Evolutionary conservation across 345 rosid genomes (phyloP).

Genomic region (Ailanthus altissimus): DNA sequence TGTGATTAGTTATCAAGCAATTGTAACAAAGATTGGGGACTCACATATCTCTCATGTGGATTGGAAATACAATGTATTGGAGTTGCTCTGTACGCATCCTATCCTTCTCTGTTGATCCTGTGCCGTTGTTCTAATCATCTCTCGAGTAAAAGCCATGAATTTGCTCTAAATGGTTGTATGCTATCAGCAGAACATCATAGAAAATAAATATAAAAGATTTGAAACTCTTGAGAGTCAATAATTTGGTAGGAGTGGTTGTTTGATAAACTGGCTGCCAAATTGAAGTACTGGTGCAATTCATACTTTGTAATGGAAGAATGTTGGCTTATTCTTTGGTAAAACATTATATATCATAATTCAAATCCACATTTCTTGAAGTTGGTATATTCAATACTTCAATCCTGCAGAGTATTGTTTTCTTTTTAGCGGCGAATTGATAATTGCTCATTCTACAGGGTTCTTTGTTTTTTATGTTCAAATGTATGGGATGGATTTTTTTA

Average conservation of each 20-base stretch:
- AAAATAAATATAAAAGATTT: not conserved
- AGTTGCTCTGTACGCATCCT: conserved; percentile 33
- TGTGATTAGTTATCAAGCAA: conserved; percentile 24
- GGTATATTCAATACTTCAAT: not conserved
- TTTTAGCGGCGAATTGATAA: not conserved
- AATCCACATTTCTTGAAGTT: not conserved
- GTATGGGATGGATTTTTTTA: conserved; percentile 9
- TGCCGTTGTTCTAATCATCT: conserved; percentile 15
- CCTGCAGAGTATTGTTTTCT: conserved; percentile 11
- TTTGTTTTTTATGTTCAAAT: conserved; percentile 16
- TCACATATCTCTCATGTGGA: conserved; percentile 32
- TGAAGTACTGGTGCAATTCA: conserved; percentile 19
- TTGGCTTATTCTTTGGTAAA: not conserved
- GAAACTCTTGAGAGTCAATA: conserved; percentile 1
- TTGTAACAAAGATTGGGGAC: conserved; percentile 45
- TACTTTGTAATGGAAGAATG: not conserved
- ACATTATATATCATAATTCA: not conserved
- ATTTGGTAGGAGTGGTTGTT: conserved; percentile 13
- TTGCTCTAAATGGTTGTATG: not conserved
- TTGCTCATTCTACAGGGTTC: conserved; percentile 16
- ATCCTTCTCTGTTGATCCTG: conserved; percentile 22
- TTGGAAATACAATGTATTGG: conserved; percentile 31
- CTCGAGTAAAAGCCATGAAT: not conserved
- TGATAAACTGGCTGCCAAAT: conserved; percentile 20
- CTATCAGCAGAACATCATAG: not conserved